These are phyloP conservation scores for Polyplosphaeria fusca DNA, from an alignment of 495 filamentous ascomycete species.

Conservation along the genomic window DNA sequence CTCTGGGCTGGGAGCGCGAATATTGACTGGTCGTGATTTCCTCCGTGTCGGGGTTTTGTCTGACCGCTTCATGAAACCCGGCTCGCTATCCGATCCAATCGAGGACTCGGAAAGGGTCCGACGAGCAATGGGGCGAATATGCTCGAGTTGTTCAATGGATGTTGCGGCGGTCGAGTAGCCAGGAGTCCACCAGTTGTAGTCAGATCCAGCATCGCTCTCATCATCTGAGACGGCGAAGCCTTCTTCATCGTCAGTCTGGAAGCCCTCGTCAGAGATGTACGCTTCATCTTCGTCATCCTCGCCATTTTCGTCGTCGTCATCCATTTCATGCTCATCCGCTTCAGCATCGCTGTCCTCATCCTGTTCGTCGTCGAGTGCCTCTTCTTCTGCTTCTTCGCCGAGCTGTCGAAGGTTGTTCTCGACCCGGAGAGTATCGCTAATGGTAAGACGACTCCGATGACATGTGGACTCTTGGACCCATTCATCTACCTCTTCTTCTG, in stretches of 20 bases:
- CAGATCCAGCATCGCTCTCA: slow-evolving; percentile 69
- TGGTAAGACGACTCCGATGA: slow-evolving; percentile 67
- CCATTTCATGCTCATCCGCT: slow-evolving; percentile 42
- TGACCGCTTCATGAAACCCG: slow-evolving; percentile 36
- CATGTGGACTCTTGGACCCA: slow-evolving; percentile 71
- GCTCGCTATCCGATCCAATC: slow-evolving; percentile 55
- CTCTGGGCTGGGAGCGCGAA: slow-evolving; percentile 73
- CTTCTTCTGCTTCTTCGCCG: slow-evolving; percentile 87
- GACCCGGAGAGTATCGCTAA: slow-evolving; percentile 85
- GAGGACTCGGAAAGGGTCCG: slow-evolving; percentile 61
- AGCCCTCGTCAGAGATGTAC: slow-evolving; percentile 64
- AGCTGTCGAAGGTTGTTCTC: slow-evolving; percentile 84
- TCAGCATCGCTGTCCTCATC: slow-evolving; percentile 41
- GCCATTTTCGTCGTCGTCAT: slow-evolving; percentile 48
- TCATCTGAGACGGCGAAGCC: slow-evolving; percentile 90
- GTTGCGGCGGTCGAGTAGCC: slow-evolving; percentile 57
- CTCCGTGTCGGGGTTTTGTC: slow-evolving; percentile 8
- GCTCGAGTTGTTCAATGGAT: slow-evolving; percentile 51
- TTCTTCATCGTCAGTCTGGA: slow-evolving; percentile 90
- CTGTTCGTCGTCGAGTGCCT: slow-evolving; percentile 57
- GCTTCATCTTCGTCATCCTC: slow-evolving; percentile 52
- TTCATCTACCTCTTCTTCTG: slow-evolving; percentile 74
- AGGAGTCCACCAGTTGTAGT: slow-evolving; percentile 76
- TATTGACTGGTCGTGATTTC: slow-evolving; percentile 50
- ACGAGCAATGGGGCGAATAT: slow-evolving; percentile 46